A percentile compares a stretch with the other conserved stretches of the same genome.
These are phyloP conservation scores for Trifolium dubium DNA, from an alignment of 306 rosid genomes.

Conservation along the genomic window DNA sequence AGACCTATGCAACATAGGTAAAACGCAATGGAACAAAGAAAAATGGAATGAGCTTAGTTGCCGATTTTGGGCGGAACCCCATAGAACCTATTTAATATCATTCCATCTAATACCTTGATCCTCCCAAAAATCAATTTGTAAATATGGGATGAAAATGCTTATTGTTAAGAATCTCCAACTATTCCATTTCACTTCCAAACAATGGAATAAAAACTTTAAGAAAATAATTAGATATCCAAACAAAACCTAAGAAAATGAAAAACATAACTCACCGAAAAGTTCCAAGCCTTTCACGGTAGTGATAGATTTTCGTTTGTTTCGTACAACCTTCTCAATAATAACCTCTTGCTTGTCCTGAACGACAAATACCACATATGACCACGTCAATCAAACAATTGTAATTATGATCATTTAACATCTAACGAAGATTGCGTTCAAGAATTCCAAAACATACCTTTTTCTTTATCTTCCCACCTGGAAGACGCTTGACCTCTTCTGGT, in stretches of 20 bases:
- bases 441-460: slow-evolving; percentile 64
- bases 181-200: neutral
- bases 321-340: slow-evolving; percentile 84
- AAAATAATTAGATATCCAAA: slow-evolving; percentile 17
- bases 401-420: neutral
- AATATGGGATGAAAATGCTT: neutral
- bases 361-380: slow-evolving; percentile 17
- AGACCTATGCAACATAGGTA: neutral
- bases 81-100: neutral
- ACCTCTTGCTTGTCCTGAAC: slow-evolving; percentile 93
- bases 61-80: neutral
- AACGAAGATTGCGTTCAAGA: neutral
- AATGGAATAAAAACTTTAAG: neutral
- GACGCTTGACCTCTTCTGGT: slow-evolving; percentile 91
- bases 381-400: slow-evolving; percentile 23
- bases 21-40: neutral
- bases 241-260: slow-evolving; percentile 24
- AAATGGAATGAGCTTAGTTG: neutral
- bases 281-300: slow-evolving; percentile 97
- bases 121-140: neutral
- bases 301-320: slow-evolving; percentile 92
- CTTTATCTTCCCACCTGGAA: slow-evolving; percentile 99
- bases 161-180: neutral
- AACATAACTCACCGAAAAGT: slow-evolving; percentile 77
- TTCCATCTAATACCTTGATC: slow-evolving; percentile 1